These are phyloP conservation scores for Dipodascus geniculatus DNA, from an alignment of 805 yeast species.

Conservation along the genomic window DNA sequence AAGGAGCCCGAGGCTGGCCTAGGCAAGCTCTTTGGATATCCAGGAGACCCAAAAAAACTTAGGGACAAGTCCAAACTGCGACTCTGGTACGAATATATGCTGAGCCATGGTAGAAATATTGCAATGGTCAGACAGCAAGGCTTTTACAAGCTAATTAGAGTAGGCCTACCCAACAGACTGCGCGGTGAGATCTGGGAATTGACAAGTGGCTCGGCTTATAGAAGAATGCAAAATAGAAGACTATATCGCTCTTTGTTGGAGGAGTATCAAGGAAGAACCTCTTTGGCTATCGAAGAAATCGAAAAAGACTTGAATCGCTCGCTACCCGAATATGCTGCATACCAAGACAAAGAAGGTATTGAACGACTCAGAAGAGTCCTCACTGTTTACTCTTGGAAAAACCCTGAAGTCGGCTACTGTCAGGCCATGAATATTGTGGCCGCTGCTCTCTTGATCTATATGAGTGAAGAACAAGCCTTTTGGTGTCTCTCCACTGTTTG, in stretches of 20 bases:
- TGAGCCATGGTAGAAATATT: constrained; percentile 73
- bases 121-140: constrained; percentile 61
- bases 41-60: constrained; percentile 71
- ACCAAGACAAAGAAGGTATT: constrained; percentile 79
- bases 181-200: constrained; percentile 97
- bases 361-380: constrained; percentile 73
- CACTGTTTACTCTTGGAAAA: constrained; percentile 92
- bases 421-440: constrained; percentile 91
- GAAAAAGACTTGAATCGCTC: constrained; percentile 93
- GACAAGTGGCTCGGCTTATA: constrained; percentile 73
- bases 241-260: constrained; percentile 48
- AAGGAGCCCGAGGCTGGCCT: constrained; percentile 68
- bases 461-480: constrained; percentile 95
- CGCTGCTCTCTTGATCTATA: constrained; percentile 40
- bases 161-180: constrained; percentile 87
- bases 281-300: constrained; percentile 89
- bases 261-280: constrained; percentile 49
- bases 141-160: constrained; percentile 73
- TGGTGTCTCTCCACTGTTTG: constrained; percentile 80
- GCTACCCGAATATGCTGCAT: constrained; percentile 91
- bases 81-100: constrained; percentile 86
- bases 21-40: constrained; percentile 75
- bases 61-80: constrained; percentile 80
- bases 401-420: constrained; percentile 95
- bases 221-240: constrained; percentile 49